phyloP scores from a whole-genome alignment of 139 green algal species.

The Bryopsis sp. region DNA sequence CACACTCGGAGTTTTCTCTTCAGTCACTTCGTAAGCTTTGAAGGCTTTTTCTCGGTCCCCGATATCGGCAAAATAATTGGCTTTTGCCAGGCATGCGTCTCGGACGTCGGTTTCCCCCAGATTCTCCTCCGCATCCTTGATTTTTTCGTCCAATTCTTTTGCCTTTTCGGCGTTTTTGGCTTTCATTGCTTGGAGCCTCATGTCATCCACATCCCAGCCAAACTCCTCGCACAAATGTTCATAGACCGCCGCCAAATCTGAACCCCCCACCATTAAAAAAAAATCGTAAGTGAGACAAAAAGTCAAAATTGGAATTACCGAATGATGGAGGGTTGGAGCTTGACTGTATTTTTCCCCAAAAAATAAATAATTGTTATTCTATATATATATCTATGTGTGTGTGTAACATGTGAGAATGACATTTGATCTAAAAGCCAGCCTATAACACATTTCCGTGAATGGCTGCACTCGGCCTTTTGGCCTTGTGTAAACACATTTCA shows the following conservation, averaged over 20 bases:
- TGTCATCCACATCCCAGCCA: constrained; percentile 43
- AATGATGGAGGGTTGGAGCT: neutral
- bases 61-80: constrained; percentile 70
- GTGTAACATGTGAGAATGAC: no score
- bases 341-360: no score
- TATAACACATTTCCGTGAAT: no score
- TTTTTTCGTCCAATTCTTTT: constrained; percentile 54
- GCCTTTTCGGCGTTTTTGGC: constrained; percentile 43
- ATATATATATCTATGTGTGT: no score
- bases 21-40: constrained; percentile 58
- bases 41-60: constrained; percentile 63
- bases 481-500: no score
- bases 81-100: constrained; percentile 80
- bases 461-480: no score
- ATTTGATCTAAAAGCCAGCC: no score
- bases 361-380: no score
- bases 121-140: constrained; percentile 82
- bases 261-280: neutral
- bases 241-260: constrained; percentile 67
- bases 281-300: neutral
- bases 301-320: neutral
- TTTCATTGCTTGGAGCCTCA: constrained; percentile 45
- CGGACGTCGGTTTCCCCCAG: constrained; percentile 90
- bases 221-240: constrained; percentile 58
- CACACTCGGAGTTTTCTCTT: constrained; percentile 79